These are phyloP conservation scores for Fusarium sp. DNA, from an alignment of 2,329 filamentous ascomycete genomes.

Conservation along the genomic window DNA sequence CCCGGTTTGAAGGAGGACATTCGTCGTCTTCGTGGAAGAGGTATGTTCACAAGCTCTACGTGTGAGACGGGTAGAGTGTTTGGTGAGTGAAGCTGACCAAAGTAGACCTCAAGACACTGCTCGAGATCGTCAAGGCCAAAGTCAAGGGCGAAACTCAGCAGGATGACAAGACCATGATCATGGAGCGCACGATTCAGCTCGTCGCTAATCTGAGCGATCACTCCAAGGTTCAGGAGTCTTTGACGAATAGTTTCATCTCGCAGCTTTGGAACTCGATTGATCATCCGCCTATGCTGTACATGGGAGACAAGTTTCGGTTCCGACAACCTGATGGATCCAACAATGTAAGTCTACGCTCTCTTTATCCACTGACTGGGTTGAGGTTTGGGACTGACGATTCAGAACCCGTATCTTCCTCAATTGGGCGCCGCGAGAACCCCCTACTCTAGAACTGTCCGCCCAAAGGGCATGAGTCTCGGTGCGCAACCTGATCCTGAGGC, in stretches of 20 bases:
- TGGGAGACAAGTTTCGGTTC: constrained; percentile 72
- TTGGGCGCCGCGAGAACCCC: constrained; percentile 74
- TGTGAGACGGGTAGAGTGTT: too few relatives aligned
- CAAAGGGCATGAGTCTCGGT: constrained; percentile 67
- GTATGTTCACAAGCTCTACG: background rate
- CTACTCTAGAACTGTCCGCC: constrained; percentile 73
- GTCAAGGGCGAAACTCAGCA: constrained; percentile 69
- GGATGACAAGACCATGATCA: constrained; percentile 82
- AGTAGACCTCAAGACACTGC: constrained; percentile 70
- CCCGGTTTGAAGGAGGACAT: constrained; percentile 47
- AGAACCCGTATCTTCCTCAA: constrained; percentile 73
- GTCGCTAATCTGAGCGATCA: constrained; percentile 71
- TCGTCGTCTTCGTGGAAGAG: constrained; percentile 33
- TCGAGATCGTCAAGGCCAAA: constrained; percentile 69
- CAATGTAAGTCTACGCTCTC: constrained; percentile 57
- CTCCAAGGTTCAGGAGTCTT: constrained; percentile 68
- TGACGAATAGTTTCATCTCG: constrained; percentile 75
- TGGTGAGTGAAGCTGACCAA: constrained; percentile 29
- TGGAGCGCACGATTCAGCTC: constrained; percentile 78
- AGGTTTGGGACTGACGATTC: background rate
- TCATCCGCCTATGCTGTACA: constrained; percentile 75
- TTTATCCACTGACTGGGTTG: background rate
- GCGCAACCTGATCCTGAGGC: constrained; percentile 74
- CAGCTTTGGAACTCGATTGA: constrained; percentile 77
- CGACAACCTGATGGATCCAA: constrained; percentile 76